A percentile compares a stretch with the other conserved stretches of the same genome.
Conservation (phyloP, 805 yeast species). For the Schwanniomyces vanrijiae region DNA sequence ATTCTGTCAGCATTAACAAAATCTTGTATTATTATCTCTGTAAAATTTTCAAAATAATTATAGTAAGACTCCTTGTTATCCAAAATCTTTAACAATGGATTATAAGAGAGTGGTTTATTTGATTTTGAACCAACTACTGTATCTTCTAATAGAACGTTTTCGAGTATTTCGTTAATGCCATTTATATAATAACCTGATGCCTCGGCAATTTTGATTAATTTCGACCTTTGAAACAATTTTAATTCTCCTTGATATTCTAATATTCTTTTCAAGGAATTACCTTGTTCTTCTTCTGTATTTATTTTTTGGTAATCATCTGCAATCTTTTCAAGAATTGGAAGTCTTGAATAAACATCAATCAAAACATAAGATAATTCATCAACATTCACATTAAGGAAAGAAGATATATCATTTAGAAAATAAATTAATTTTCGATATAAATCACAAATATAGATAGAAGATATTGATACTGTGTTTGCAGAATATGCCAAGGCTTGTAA, state of each 20-base stretch:
- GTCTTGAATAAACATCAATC: constrained; percentile 40
- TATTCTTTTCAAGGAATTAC: constrained; percentile 19
- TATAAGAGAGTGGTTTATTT: constrained; percentile 9
- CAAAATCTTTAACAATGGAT: constrained; percentile 14
- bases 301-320: constrained; percentile 19
- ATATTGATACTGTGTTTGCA: constrained; percentile 40
- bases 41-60: constrained; percentile 45
- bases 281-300: constrained; percentile 11
- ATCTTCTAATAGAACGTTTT: constrained; percentile 21
- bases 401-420: constrained; percentile 42
- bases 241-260: constrained; percentile 50
- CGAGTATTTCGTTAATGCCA: constrained; percentile 17
- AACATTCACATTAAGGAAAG: constrained; percentile 16
- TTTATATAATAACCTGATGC: constrained; percentile 17
- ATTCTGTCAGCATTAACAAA: constrained; percentile 53
- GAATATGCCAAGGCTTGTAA: constrained; percentile 35
- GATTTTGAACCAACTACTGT: neutral
- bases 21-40: constrained; percentile 55
- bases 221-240: constrained; percentile 46
- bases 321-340: constrained; percentile 21
- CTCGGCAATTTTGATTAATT: constrained; percentile 28
- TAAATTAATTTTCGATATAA: constrained; percentile 34
- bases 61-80: constrained; percentile 18
- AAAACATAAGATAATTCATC: constrained; percentile 40
- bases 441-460: constrained; percentile 40